phyloP scores from a whole-genome alignment of 306 rosid species.

The Rosa persica region DNA sequence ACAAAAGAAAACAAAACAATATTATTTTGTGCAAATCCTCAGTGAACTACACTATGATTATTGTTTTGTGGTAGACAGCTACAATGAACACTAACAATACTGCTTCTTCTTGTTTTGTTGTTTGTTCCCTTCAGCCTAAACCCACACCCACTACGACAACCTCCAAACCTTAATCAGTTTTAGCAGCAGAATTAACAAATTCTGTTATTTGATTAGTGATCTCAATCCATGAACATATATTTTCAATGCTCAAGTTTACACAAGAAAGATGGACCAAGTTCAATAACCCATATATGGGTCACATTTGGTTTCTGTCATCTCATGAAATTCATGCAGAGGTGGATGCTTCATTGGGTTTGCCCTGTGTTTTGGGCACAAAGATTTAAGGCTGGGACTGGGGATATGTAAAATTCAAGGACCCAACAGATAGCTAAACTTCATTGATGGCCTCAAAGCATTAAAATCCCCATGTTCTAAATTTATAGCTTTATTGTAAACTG shows the following conservation, averaged over 20 bases:
- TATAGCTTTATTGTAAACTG: not conserved
- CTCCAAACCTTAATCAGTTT: conserved; percentile 7
- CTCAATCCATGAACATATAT: not conserved
- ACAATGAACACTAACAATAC: conserved; percentile 27
- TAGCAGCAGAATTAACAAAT: conserved; percentile 3
- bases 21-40: conserved; percentile 19
- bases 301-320: not conserved
- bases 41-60: conserved; percentile 25
- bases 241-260: not conserved
- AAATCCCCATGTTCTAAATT: conserved; percentile 32
- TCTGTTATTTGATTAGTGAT: not conserved
- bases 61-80: conserved; percentile 42
- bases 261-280: not conserved
- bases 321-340: not conserved
- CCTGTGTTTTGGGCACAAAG: conserved; percentile 7
- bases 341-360: not conserved
- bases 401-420: conserved; percentile 2
- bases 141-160: conserved; percentile 32
- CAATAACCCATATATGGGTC: not conserved
- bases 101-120: not conserved
- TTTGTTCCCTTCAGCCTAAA: conserved; percentile 25
- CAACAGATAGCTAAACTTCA: conserved; percentile 1
- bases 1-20: conserved; percentile 17
- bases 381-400: not conserved
- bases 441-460: conserved; percentile 27